These are phyloP conservation scores for Apiospora hydei DNA, from an alignment of 2,329 filamentous ascomycete genomes.

Conservation along the genomic window DNA sequence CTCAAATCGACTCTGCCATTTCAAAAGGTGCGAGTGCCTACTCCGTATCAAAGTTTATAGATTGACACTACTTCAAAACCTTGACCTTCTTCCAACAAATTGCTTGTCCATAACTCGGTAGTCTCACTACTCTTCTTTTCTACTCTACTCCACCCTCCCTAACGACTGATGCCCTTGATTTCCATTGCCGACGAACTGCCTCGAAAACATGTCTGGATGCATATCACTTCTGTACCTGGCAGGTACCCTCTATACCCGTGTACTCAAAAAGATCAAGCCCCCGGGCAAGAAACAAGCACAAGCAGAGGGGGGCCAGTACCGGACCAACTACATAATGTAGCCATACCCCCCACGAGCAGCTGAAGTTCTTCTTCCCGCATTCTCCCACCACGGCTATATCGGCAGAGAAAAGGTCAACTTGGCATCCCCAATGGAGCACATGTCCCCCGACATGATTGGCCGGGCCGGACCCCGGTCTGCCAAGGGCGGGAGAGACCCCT, in stretches of 20 bases:
- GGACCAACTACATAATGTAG: neutral
- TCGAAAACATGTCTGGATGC: neutral
- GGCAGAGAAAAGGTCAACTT: neutral
- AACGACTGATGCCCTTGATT: too few relatives aligned
- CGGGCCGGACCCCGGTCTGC: neutral
- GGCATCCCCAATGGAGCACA: neutral
- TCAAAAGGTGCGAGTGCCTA: too few relatives aligned
- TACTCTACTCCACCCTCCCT: too few relatives aligned
- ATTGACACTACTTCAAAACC: neutral
- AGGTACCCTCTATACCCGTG: neutral
- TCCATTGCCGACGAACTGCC: neutral
- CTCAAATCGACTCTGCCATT: too few relatives aligned
- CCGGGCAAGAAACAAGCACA: too few relatives aligned
- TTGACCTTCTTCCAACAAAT: too few relatives aligned
- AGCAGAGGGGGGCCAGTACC: too few relatives aligned
- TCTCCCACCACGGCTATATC: conserved; percentile 1
- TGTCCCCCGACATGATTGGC: neutral
- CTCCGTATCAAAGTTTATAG: neutral
- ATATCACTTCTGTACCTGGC: neutral
- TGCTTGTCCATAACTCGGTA: too few relatives aligned
- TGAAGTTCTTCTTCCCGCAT: neutral
- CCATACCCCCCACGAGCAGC: neutral
- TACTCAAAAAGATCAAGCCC: neutral
- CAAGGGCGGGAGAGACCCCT: neutral
- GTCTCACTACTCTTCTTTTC: too few relatives aligned